Evolutionary conservation across 2,329 filamentous ascomycete species (phyloP), one percentile per base, ranked within the genome.

Genomic region (Cytospora piceicola): DNA sequence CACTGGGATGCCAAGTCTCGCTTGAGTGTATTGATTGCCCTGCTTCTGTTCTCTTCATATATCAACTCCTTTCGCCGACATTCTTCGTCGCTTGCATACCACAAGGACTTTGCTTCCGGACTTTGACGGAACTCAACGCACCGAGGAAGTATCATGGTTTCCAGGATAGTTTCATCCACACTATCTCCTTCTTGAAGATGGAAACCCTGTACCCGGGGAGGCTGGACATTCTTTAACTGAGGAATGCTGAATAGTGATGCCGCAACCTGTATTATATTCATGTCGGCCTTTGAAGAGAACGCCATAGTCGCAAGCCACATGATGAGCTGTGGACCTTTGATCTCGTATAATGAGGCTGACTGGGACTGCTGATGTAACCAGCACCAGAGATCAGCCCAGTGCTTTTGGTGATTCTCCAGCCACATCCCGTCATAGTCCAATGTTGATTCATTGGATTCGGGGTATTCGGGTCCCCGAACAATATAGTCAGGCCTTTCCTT

Each of bases 301-400:
- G 71, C 70, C 11, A 73, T 42, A 2, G 70, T 71, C 1, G 69
- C 59, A 0, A 73, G 66, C 66, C 69, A 73, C 8, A 71, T 70
- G 59, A 71, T 64, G 2, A 67, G 8, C 5, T 58, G 46, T 24
- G 56, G 69, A 34, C 60, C 66, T 24, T 4, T 51, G 20, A 14
- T n/a, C 5, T 20, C 17, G 5, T 17, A 29, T 20, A 22, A 22
- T 22, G 11, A 17, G 22, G 29, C 42, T 14, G 54, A 22, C 11
- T 29, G 29, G n/a, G 64, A 58, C n/a, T 39, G 22, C 14, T 22
- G 24, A 56, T 69, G 68, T 15, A 68, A 51, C 49, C 60, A 63
- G 36, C 66, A 68, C 68, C 66, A 69, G 9, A 46, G 39, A 1
- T 24, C 39, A 4, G 57, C 39, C 39, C 58, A 60, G 20, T 61